phyloP scores from a whole-genome alignment of 805 yeast species.

The Candida lessepsii region DNA sequence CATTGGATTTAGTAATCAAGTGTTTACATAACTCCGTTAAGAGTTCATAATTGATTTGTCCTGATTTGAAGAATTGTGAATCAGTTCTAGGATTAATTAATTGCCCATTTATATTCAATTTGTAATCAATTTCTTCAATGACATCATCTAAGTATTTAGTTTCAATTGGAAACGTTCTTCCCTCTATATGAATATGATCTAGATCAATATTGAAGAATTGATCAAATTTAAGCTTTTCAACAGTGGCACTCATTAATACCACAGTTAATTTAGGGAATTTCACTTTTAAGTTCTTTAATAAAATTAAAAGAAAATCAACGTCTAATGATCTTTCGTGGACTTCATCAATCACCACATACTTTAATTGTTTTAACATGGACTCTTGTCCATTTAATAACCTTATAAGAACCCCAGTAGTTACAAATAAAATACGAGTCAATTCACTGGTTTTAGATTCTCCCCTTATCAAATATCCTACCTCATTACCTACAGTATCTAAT shows the following conservation, averaged over 20 bases:
- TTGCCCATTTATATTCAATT: slow-evolving; percentile 44
- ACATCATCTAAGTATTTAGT: slow-evolving; percentile 74
- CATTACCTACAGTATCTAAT: slow-evolving; percentile 59
- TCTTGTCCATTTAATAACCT: slow-evolving; percentile 40
- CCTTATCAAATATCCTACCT: slow-evolving; percentile 85
- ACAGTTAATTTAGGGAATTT: slow-evolving; percentile 58
- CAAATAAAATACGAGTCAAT: slow-evolving; percentile 74
- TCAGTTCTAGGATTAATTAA: slow-evolving; percentile 57
- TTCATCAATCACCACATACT: slow-evolving; percentile 83
- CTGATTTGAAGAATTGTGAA: slow-evolving; percentile 61
- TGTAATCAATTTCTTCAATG: slow-evolving; percentile 55
- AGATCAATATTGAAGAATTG: slow-evolving; percentile 55
- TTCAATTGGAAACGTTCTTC: slow-evolving; percentile 88
- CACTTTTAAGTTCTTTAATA: slow-evolving; percentile 60
- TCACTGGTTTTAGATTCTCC: slow-evolving; percentile 74
- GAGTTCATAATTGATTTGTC: slow-evolving; percentile 73
- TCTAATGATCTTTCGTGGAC: slow-evolving; percentile 97
- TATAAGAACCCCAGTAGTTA: slow-evolving; percentile 88
- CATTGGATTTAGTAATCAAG: slow-evolving; percentile 9
- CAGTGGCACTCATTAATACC: slow-evolving; percentile 92
- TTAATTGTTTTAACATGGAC: slow-evolving; percentile 47
- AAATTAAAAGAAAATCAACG: slow-evolving; percentile 77
- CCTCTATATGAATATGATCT: slow-evolving; percentile 80
- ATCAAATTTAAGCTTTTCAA: slow-evolving; percentile 65
- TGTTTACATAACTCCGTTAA: slow-evolving; percentile 48